Base-by-base conservation (phyloP, 805 yeast species). In the Zygosaccharomyces siamensis region DNA sequence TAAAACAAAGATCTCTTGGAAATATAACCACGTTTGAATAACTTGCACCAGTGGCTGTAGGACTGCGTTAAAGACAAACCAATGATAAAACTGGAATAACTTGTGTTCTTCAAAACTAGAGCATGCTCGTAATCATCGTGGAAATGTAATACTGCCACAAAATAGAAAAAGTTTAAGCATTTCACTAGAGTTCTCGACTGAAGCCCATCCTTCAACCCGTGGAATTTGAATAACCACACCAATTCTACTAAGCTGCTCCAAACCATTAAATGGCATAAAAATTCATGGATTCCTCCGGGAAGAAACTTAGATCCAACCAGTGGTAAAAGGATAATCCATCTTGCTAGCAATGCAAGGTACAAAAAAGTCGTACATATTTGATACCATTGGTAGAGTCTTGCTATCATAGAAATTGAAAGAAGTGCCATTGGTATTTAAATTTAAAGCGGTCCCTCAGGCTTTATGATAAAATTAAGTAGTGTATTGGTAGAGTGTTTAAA, bases 271-370 rank as follows among this genome's bases (percentile, higher is more conserved):
- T 55, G 57, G 39, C 63, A 62, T 21, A 81, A 77, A 65, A 81
- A 84, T 54, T 79, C 85, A 39, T 86, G 86, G 10, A 84, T 79
- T 0, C 88, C 89, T 5, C 84, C 88, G 1, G 89, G 85, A 18
- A 84, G 63, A 54, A 81, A 84, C 53, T 71, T 72, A 28, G 80
- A 64, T 0, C 88, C 86, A n/a, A 81, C 87, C 23, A 84, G 65
- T 0, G 87, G 86, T 39, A 79, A 66, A 27, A 84, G 66, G 1
- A 82, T 65, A 11, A 73, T 47, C 52, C 82, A 72, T 41, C 92
- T 64, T 2, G 72, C 45, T 65, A 68, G 50, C 12, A 71, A 43
- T 2, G 68, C 60, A 5, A 52, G 42, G 46, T 49, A 65, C 24
- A 63, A 44, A 39, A 65, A 56, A 10, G 56, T 47, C 4, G 61